Base-by-base conservation (phyloP, 805 yeast species). In the Metschnikowia continentalis region DNA sequence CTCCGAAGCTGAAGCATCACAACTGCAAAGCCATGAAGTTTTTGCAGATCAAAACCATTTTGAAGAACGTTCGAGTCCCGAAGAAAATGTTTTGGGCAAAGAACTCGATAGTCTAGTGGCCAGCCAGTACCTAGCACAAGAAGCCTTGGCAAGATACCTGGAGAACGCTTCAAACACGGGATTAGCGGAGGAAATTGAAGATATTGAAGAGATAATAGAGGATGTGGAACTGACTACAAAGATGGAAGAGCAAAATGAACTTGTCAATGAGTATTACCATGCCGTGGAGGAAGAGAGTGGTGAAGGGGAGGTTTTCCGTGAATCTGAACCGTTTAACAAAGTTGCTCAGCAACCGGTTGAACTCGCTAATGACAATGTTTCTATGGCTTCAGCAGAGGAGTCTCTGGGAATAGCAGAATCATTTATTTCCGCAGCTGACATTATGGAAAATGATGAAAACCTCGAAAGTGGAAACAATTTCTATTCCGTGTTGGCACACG, bases 111-210 rank as follows among this genome's bases (percentile, higher is more conserved):
- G 23, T 7, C n/a, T 30, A n/a, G 19, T 22, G 13, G 17, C 22
- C 32, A n/a, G 35, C 6, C 20, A 33, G 5, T 33, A 11, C 14
- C 35, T 42, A 20, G 38, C 38, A 20, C 38, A 33, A 20, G 46
- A 42, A 33, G 37, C 46, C 11, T 42, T 42, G 38, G 46, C 46
- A 5, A 42, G n/a, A 22, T 19, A 17, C 6, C 46, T 33, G 46
- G 46, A 32, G 19, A 37, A 33, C 15, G 46, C 13, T n/a, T 35
- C 22, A 26, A 8, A 26, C 22, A 6, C 32, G 2, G 17, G 13
- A 22, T 39, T 13, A 23, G 19, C 15, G 30, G 30, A 38, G 7
- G 4, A 19, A 14, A 20, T 20, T 17, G 42, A 39, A 8, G 17
- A 8, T 7, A 20, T 8, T 33, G 38, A 20, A 8, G 32, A 35